Evolutionary conservation across 352 stramenopile species (phyloP).

Genomic region (Thalassiosira hispida): DNA sequence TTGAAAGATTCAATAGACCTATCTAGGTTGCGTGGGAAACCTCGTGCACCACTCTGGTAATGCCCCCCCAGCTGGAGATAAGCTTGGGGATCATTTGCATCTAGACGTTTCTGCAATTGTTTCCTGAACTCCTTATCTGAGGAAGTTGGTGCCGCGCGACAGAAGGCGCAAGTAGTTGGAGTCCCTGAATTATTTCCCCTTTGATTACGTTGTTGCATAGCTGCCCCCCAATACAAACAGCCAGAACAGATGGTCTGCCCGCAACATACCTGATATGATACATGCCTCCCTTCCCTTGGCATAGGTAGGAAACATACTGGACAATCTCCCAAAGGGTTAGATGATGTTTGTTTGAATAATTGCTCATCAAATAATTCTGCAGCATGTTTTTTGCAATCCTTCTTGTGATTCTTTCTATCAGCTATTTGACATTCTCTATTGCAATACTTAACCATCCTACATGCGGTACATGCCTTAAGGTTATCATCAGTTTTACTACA

Average conservation of each 20-base stretch:
- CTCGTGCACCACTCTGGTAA: background rate
- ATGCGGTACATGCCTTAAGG: background rate
- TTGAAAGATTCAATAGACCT: background rate
- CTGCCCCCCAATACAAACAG: background rate
- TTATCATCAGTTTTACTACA: no score
- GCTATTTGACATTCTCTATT: background rate
- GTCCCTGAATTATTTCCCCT: no score
- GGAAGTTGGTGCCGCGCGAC: background rate
- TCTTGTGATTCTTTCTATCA: background rate
- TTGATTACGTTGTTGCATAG: no score
- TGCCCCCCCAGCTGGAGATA: background rate
- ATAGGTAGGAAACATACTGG: background rate
- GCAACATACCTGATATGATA: background rate
- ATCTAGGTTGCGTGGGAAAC: background rate
- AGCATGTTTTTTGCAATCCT: background rate
- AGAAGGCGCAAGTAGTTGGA: background rate
- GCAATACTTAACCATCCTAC: background rate
- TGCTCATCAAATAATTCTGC: slow-evolving; percentile 2
- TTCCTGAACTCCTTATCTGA: background rate
- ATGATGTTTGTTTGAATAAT: background rate
- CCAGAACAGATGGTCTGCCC: background rate
- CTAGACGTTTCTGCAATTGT: background rate
- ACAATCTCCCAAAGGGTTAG: background rate
- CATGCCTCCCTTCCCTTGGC: background rate
- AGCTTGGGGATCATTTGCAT: background rate